phyloP scores from a whole-genome alignment of 169 alveolate genomes.

The Eimeria acervulina region DNA sequence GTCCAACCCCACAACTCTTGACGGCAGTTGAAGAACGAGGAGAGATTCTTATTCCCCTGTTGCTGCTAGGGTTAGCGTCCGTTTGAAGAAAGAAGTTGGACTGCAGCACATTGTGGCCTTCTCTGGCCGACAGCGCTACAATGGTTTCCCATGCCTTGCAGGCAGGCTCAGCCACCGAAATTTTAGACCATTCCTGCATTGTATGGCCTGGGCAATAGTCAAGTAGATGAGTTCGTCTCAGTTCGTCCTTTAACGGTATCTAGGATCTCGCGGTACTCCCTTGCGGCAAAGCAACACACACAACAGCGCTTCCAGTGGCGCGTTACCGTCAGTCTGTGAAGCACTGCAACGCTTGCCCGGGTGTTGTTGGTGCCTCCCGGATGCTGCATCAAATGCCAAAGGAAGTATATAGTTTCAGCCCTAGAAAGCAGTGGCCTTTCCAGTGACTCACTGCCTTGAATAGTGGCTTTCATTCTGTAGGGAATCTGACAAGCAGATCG shows the following conservation, averaged over 20 bases:
- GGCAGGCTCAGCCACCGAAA: background rate
- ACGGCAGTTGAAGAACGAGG: background rate
- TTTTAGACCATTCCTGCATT: background rate
- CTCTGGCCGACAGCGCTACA: background rate
- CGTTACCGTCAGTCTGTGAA: background rate
- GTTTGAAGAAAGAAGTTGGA: background rate
- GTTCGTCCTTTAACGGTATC: background rate
- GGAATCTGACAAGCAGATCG: background rate
- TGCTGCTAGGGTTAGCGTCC: background rate
- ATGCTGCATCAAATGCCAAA: background rate
- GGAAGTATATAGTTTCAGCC: background rate
- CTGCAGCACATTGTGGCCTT: background rate
- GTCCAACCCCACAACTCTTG: background rate
- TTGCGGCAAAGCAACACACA: background rate
- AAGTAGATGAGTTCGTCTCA: background rate
- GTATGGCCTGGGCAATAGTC: background rate
- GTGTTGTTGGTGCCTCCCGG: background rate
- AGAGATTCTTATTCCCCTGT: background rate
- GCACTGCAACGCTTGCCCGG: background rate
- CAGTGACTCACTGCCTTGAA: slow-evolving; percentile 49
- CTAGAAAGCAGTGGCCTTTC: background rate
- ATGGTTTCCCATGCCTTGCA: background rate
- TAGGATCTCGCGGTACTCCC: slow-evolving; percentile 74
- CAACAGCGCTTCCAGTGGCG: background rate
- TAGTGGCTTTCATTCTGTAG: slow-evolving; percentile 52